Evolutionary conservation across 805 yeast genomes (phyloP), one percentile per base, ranked within the genome.

Genomic region (Zygosaccharomyces gambellarensis): DNA sequence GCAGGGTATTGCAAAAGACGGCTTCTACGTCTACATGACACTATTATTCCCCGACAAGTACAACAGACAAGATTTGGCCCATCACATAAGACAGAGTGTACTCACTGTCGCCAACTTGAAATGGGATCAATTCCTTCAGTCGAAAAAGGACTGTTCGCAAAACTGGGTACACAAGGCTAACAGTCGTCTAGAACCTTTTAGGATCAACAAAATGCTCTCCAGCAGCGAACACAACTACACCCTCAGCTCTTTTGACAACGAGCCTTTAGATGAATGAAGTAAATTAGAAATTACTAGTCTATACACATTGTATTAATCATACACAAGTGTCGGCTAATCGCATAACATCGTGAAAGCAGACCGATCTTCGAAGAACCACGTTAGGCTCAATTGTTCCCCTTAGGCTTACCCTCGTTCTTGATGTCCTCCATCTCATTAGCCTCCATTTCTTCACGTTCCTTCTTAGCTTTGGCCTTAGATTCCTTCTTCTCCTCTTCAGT

Each of bases 401-500:
- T 63, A 21, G 63, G 58, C 43, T 56, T 58, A 17, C 56, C 62
- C 39, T 55, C 62, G 30, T 51, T 57, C 7, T 51, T 54, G 12
- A 61, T 46, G 3, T 43, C 50, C 1, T 56, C 68, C 39, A 65
- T 64, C 49, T 68, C 71, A 6, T 56, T 68, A 11, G 67, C 68
- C 14, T 66, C 57, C 19, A 67, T 44, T 10, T 59, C 64, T 7
- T 65, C 71, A 32, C 69, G 60, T 43, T 63, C 67, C 47, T 57
- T 47, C 51, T 67, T 68, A 10, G 61, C 61, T 46, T 49, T 57
- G 32, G 57, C 39, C 45, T 62, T 68, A 36, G 62, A 70, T 39
- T 55, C 60, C 39, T 47, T 60, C 52, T 66, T 66, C 43, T 60
- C 61, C 36, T 65, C 67, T 36, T 68, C 71, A n/a, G 51, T 43